Evolutionary conservation across 2,329 filamentous ascomycete species (phyloP), one percentile per base, ranked within the genome.

Genomic region (Endocalyx cinctus): DNA sequence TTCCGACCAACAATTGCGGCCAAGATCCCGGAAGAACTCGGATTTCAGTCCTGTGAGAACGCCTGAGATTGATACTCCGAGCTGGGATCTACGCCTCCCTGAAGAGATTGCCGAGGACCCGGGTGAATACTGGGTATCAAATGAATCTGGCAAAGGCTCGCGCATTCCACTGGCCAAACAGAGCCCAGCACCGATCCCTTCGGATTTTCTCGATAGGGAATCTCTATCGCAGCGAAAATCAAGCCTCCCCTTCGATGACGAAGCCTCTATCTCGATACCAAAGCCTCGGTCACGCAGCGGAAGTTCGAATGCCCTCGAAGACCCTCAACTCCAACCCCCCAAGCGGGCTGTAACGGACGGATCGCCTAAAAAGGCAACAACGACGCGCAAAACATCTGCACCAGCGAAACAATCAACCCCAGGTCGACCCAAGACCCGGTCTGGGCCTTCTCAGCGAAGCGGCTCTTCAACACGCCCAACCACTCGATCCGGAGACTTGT

Each of bases 111-210:
- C 82, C 27, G 66, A 77, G 48, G 69, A 74, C 56, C 60, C 74
- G 52, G 64, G 63, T 25, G 66, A 66, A 33, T 78, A 76, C 43
- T 74, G 68, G 50, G 58, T 69, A 47, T 59, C 63, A 52, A 74
- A 61, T 61, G 74, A 48, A 45, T 64, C 56, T 43, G 71, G 57
- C 51, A 83, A 72, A 62, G 75, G 69, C 65, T 95, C 90, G 27
- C 80, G 87, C 34, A 96, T 98, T 54, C 92, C 92, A 1, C 72
- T 97, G 23, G 80, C 87, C 18, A 89, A 87, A 50, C 67, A 75
- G 11, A 95, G 87, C 54, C 84, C 85, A 3, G 74, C 79, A 14
- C 87, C 88, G 10, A 81, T 94, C 38, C 76, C 85, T 2, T 59
- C 74, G 32, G 77, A 83, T 31, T 77, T 82, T 43, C 68, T 87